These are phyloP conservation scores for Erodium trifolium DNA, from an alignment of 441 rosid genomes.

Conservation along the genomic window DNA sequence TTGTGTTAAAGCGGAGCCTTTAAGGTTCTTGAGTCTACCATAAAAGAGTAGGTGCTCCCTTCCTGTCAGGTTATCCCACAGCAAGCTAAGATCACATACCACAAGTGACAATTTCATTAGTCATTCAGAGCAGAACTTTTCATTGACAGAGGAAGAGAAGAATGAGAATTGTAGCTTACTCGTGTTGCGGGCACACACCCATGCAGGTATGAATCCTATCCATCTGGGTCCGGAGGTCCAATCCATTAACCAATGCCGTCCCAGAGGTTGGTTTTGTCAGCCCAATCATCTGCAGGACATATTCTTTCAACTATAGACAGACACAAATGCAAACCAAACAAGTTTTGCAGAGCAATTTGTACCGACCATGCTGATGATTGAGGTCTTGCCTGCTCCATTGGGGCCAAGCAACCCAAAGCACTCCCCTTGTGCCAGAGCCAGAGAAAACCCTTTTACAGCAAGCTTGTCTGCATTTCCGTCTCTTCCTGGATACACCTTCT, in stretches of 20 bases:
- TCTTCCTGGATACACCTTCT: slow-evolving; percentile 19
- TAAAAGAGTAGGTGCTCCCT: slow-evolving; percentile 21
- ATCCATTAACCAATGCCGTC: slow-evolving; percentile 14
- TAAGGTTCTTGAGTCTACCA: slow-evolving; percentile 20
- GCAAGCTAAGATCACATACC: slow-evolving; percentile 11
- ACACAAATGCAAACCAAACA: no score
- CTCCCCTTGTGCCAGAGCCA: slow-evolving; percentile 18
- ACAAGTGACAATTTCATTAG: no score
- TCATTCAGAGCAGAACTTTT: not conserved
- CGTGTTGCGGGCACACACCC: slow-evolving; percentile 21
- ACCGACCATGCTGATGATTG: slow-evolving; percentile 19
- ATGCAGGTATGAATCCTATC: slow-evolving; percentile 15
- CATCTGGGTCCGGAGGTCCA: slow-evolving; percentile 13
- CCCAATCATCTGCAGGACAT: slow-evolving; percentile 16
- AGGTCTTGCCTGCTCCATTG: slow-evolving; percentile 20
- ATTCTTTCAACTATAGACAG: not conserved
- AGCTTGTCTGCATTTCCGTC: slow-evolving; percentile 18
- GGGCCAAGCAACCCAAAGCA: slow-evolving; percentile 22
- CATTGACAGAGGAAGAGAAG: not conserved
- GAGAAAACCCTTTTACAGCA: slow-evolving; percentile 18
- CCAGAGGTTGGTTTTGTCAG: slow-evolving; percentile 20
- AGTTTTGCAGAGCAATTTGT: not conserved
- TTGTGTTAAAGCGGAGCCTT: slow-evolving; percentile 14
- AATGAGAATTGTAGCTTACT: slow-evolving; percentile 15
- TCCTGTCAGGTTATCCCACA: slow-evolving; percentile 20